These are phyloP conservation scores for Globomyces sp. DNA, from an alignment of 371 early-diverging fungal species.

Conservation along the genomic window DNA sequence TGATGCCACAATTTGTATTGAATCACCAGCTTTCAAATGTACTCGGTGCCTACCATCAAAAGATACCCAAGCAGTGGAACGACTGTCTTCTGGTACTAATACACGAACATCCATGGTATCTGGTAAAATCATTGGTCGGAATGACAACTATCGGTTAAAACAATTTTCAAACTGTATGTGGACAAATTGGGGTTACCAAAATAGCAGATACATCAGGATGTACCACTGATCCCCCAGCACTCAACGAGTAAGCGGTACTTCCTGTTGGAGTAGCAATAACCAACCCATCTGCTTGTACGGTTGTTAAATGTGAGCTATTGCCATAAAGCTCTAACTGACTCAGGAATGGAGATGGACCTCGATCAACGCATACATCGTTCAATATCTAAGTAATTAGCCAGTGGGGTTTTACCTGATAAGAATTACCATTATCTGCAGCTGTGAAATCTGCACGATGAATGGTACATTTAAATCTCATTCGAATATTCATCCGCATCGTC, in stretches of 20 bases:
- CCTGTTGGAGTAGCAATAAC: constrained; percentile 94
- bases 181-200: constrained; percentile 92
- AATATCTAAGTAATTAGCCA: constrained; percentile 48
- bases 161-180: constrained; percentile 63
- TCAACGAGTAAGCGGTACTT: constrained; percentile 37
- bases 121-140: constrained; percentile 85
- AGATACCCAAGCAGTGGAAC: constrained; percentile 46
- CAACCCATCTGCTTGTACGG: constrained; percentile 75
- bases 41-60: constrained; percentile 81
- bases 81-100: constrained; percentile 34
- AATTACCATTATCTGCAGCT: constrained; percentile 12
- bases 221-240: constrained; percentile 51
- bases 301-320: constrained; percentile 47
- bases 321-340: constrained; percentile 57
- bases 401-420: constrained; percentile 2
- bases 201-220: constrained; percentile 92
- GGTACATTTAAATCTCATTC: constrained; percentile 63
- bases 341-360: constrained; percentile 87
- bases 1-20: constrained; percentile 77
- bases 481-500: constrained; percentile 79
- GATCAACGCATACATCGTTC: constrained; percentile 86
- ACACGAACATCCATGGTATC: constrained; percentile 65
- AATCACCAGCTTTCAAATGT: constrained; percentile 85
- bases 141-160: constrained; percentile 23
- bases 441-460: constrained; percentile 16